phyloP scores from a whole-genome alignment of 1,284 basidiomycete species.

The Leccinum subrobustum region DNA sequence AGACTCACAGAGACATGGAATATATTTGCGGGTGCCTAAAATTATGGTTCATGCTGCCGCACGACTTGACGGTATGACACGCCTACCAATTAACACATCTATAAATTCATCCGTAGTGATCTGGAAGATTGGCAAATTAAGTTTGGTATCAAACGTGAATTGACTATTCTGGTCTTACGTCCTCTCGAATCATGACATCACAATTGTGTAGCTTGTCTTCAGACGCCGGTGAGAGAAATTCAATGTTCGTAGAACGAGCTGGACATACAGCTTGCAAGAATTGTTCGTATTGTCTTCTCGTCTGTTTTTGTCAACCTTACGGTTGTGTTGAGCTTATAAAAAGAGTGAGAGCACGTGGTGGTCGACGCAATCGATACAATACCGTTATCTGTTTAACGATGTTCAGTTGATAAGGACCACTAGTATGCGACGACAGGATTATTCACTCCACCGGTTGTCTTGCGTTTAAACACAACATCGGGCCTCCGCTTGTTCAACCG shows the following conservation, averaged over 20 bases:
- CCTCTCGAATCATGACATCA: conserved; percentile 96
- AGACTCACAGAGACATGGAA: conserved; percentile 79
- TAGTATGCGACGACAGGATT: background rate
- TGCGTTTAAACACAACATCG: conserved; percentile 84
- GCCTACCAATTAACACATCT: conserved; percentile 86
- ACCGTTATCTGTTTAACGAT: conserved; percentile 29
- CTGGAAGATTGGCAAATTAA: conserved; percentile 38
- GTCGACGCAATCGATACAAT: conserved; percentile 1
- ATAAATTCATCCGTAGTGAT: conserved; percentile 97
- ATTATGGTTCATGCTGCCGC: conserved; percentile 2
- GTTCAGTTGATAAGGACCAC: background rate
- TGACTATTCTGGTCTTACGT: conserved; percentile 55
- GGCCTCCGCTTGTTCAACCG: conserved; percentile 88
- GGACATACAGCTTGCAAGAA: conserved; percentile 78
- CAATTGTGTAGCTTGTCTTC: conserved; percentile 88
- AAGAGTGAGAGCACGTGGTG: background rate
- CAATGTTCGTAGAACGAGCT: background rate
- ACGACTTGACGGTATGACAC: background rate
- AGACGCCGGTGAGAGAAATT: conserved; percentile 3
- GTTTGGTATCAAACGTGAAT: background rate
- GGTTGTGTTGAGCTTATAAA: conserved; percentile 74
- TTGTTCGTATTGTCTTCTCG: conserved; percentile 91
- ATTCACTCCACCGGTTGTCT: conserved; percentile 88
- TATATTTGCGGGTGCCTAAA: conserved; percentile 88
- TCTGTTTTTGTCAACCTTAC: conserved; percentile 95